Evolutionary conservation across 1,284 basidiomycete species (phyloP), one percentile per base, ranked within the genome.

Genomic region (Filobasidium uniguttulatum): DNA sequence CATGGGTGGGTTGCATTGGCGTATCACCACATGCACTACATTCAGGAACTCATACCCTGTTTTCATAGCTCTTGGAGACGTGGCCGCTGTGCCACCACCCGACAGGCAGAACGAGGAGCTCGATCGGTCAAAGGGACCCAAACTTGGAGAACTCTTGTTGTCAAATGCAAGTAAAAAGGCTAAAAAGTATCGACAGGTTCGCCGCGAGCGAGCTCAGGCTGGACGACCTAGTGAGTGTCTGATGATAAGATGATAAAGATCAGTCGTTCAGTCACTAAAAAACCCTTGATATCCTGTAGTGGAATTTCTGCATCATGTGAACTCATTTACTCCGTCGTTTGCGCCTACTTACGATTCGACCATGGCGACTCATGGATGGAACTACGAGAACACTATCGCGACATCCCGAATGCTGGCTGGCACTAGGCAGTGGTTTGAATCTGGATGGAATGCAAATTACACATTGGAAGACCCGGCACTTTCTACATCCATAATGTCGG

Each of bases 301-400:
- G 7, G 35, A 33, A 17, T 51, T 48, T 23, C 46, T 49, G 15
- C 26, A 31, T 12, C 46, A 44, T 14, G 17, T 44, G 8, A 34
- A 37, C n/a, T 23, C 53, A 17, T 54, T 54, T 36, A 54, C 46
- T 6, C 53, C 53, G 3, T 51, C 53, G 2, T 54, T 54, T 29
- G 53, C 53, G 2, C 53, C 53, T 3, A 54, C 53, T n/a, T 44
- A 50, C 19, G 53, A 54, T n/a, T 54, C 53, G 19, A 48, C 49
- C 2, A 19, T 20, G 17, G 49, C 35, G 7, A 31, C 48, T 20
- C 43, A 36, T 12, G 53, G 49, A 29, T 54, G 49, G 44, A 46
- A 41, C 5, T 54, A 48, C 25, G 46, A 51, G 25, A 37, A 19
- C 3, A 54, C 49, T 5, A 26, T 50, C 40, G 46, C 48, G 12